Evolutionary conservation across 257 asterid genomes (phyloP).

Genomic region (Solanum medicagineum): DNA sequence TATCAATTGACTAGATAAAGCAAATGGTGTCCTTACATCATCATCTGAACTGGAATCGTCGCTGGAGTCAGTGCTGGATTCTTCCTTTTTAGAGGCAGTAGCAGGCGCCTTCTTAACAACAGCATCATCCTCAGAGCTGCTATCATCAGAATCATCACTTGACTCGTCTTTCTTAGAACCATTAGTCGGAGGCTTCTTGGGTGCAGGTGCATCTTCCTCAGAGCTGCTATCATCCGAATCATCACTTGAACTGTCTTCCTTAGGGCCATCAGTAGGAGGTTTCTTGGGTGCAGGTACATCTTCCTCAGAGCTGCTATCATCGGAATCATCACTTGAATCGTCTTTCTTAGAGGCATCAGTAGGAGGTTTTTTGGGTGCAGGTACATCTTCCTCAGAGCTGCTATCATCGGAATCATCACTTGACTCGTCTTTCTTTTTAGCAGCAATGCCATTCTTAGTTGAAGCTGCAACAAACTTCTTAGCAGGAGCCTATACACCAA

Average conservation of each 20-base stretch:
- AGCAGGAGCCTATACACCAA: constrained; percentile 4
- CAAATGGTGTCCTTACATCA: not conserved
- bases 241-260: constrained; percentile 9
- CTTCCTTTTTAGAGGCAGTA: constrained; percentile 8
- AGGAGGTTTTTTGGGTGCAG: constrained; percentile 13
- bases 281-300: constrained; percentile 19
- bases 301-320: constrained; percentile 24
- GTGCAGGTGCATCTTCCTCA: constrained; percentile 15
- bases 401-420: constrained; percentile 27
- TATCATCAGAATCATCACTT: constrained; percentile 24
- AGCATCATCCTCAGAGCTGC: constrained; percentile 19
- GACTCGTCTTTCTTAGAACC: constrained; percentile 13
- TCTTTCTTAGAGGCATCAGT: constrained; percentile 10
- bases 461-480: constrained; percentile 1
- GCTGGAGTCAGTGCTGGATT: constrained; percentile 18
- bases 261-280: constrained; percentile 4
- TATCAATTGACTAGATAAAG: not conserved
- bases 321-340: constrained; percentile 18
- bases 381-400: constrained; percentile 19
- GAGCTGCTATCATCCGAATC: constrained; percentile 28
- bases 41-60: constrained; percentile 31
- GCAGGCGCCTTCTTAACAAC: constrained; percentile 12
- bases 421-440: not conserved
- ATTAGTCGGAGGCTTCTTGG: constrained; percentile 14
- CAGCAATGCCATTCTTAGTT: not conserved